Evolutionary conservation across 352 stramenopile species (phyloP).

Genomic region (Globisporangium cederbergense): DNA sequence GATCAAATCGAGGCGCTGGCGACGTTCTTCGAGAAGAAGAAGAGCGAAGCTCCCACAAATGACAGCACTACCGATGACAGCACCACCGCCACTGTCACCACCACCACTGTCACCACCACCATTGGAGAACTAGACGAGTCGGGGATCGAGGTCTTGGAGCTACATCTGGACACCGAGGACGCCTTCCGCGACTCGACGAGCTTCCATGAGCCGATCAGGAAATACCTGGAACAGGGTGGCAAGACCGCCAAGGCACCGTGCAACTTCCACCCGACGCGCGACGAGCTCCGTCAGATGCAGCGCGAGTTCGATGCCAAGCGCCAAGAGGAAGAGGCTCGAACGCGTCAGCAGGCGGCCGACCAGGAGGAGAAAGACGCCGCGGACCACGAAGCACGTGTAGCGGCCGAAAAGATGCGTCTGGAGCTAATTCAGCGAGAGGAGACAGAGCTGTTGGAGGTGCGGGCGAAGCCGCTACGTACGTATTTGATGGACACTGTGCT

Average conservation of each 20-base stretch:
- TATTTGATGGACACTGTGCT: conserved; percentile 87
- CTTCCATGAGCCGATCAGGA: conserved; percentile 47
- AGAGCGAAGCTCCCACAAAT: neutral
- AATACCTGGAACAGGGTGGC: conserved; percentile 76
- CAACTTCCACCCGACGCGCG: conserved; percentile 82
- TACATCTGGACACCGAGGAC: conserved; percentile 44
- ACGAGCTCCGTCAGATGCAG: conserved; percentile 52
- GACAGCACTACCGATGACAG: neutral
- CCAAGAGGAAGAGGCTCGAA: conserved; percentile 39
- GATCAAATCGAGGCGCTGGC: conserved; percentile 44
- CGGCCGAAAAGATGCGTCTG: conserved; percentile 57
- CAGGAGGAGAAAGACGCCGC: conserved; percentile 53
- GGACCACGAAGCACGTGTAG: conserved; percentile 37
- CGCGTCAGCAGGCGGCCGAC: conserved; percentile 33
- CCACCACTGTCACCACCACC: neutral
- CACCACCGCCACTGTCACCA: neutral
- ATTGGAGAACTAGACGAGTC: conserved; percentile 13
- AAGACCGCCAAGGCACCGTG: conserved; percentile 36
- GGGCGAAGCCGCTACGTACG: conserved; percentile 71
- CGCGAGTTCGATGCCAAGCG: conserved; percentile 42
- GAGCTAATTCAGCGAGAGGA: conserved; percentile 79
- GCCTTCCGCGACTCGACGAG: conserved; percentile 35
- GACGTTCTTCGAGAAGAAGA: conserved; percentile 62
- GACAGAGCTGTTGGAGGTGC: conserved; percentile 69
- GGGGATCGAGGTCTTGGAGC: conserved; percentile 66